A percentile compares a stretch with the other conserved stretches of the same genome.
Evolutionary conservation across 2,329 filamentous ascomycete genomes (phyloP).

Genomic region (Claviceps fusiformis): DNA sequence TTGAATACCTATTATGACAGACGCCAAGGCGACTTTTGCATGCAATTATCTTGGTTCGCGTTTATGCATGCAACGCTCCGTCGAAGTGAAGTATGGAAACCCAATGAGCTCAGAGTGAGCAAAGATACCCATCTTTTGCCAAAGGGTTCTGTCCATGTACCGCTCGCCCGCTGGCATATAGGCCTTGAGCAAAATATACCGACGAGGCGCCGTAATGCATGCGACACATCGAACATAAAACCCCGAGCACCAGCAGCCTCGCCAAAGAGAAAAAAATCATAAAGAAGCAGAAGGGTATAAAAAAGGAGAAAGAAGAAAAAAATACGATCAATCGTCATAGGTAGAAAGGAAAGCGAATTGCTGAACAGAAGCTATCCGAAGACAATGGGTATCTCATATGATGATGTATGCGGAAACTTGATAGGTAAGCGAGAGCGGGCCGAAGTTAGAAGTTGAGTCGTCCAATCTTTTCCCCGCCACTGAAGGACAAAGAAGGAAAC

Average conservation of each 20-base stretch:
- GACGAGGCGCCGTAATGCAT: not conserved
- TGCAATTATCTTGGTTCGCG: not conserved
- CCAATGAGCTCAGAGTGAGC: not conserved
- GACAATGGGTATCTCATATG: slow-evolving; percentile 11
- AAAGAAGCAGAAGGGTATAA: not conserved
- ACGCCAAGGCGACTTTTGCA: not conserved
- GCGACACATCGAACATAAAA: not conserved
- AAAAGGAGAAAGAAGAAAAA: too few relatives aligned
- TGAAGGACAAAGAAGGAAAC: not conserved
- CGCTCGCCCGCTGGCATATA: not conserved
- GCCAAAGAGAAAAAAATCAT: not conserved
- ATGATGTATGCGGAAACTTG: slow-evolving; percentile 5
- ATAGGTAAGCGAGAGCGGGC: not conserved
- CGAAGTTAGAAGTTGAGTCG: not conserved
- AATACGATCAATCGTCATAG: not conserved
- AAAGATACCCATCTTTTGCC: not conserved
- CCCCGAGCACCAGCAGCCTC: not conserved
- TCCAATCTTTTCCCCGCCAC: not conserved
- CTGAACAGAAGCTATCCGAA: not conserved
- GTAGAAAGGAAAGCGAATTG: not conserved
- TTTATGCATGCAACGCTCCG: not conserved
- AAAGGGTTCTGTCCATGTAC: not conserved
- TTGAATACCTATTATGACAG: not conserved
- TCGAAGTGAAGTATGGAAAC: not conserved
- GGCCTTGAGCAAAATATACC: not conserved